A percentile compares a stretch with the other conserved stretches of the same genome.
Conservation (phyloP, 495 filamentous ascomycete genomes). For the Corynascus novoguineensis region DNA sequence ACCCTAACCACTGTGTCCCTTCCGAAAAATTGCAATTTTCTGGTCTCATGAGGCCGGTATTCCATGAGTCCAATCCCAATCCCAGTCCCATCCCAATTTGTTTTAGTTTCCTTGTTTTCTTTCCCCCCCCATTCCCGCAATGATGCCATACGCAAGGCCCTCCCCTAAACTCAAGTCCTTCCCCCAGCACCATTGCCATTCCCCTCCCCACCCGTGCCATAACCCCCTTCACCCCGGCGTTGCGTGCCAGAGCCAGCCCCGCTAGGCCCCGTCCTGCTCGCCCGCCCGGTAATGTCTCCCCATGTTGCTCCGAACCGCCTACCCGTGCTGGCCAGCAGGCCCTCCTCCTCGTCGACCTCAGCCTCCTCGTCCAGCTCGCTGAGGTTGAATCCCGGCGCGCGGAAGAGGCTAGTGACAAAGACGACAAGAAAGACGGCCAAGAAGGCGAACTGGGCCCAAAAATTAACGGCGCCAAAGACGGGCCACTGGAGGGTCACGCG, state of each 20-base stretch:
- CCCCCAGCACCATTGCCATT: conserved; percentile 10
- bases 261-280: conserved; percentile 3
- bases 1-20: no score
- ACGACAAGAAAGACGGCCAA: conserved; percentile 76
- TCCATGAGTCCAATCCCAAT: not conserved
- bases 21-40: no score
- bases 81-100: not conserved
- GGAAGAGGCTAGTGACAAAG: conserved; percentile 67
- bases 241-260: not conserved
- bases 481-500: conserved; percentile 92
- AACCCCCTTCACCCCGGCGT: conserved; percentile 9
- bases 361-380: conserved; percentile 78
- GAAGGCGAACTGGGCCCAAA: conserved; percentile 94
- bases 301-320: conserved; percentile 76
- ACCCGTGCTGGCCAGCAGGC: conserved; percentile 74
- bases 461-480: conserved; percentile 86
- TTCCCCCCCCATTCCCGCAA: not conserved
- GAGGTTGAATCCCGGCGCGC: conserved; percentile 69
- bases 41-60: no score
- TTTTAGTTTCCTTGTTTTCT: not conserved
- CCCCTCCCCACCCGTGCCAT: conserved; percentile 10
- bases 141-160: not conserved
- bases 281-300: conserved; percentile 70
- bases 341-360: conserved; percentile 93
- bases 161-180: not conserved